Evolutionary conservation across 352 stramenopile species (phyloP).

Genomic region (Globisporangium irregulare): DNA sequence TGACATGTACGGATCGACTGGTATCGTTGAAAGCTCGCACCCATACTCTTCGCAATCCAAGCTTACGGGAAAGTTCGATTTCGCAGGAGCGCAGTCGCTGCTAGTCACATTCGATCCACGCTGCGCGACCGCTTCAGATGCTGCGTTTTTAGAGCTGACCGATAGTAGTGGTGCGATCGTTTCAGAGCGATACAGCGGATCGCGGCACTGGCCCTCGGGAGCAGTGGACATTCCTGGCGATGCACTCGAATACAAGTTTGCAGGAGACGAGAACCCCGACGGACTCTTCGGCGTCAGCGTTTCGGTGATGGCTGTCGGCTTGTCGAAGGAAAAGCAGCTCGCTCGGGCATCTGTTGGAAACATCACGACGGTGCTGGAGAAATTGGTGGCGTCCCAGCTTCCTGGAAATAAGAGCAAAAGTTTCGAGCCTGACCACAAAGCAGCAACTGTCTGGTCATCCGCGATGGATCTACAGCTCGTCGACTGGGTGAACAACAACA

Average conservation of each 20-base stretch:
- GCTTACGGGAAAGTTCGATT: conserved; percentile 39
- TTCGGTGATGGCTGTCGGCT: conserved; percentile 51
- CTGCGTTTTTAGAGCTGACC: conserved; percentile 22
- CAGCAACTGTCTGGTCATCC: conserved; percentile 37
- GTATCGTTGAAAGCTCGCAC: conserved; percentile 62
- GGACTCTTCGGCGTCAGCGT: conserved; percentile 57
- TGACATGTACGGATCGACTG: conserved; percentile 63
- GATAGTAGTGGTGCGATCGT: not conserved
- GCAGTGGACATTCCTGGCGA: conserved; percentile 58
- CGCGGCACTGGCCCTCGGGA: conserved; percentile 44
- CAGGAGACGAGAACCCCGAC: conserved; percentile 51
- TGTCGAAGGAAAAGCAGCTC: conserved; percentile 66
- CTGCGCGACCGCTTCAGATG: conserved; percentile 33
- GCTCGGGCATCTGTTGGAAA: conserved; percentile 35
- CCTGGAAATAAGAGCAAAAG: not conserved
- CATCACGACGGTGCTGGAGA: conserved; percentile 35
- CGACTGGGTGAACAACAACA: conserved; percentile 83
- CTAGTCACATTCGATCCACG: conserved; percentile 66
- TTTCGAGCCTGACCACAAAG: not conserved
- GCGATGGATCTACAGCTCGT: conserved; percentile 83
- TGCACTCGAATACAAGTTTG: conserved; percentile 58
- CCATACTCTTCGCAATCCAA: conserved; percentile 38
- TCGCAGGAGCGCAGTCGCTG: conserved; percentile 52
- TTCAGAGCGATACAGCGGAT: conserved; percentile 36
- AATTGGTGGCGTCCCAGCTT: conserved; percentile 21